Evolutionary conservation across 345 rosid genomes (phyloP), one percentile per base, ranked within the genome.

Genomic region (Litchi chinensis): DNA sequence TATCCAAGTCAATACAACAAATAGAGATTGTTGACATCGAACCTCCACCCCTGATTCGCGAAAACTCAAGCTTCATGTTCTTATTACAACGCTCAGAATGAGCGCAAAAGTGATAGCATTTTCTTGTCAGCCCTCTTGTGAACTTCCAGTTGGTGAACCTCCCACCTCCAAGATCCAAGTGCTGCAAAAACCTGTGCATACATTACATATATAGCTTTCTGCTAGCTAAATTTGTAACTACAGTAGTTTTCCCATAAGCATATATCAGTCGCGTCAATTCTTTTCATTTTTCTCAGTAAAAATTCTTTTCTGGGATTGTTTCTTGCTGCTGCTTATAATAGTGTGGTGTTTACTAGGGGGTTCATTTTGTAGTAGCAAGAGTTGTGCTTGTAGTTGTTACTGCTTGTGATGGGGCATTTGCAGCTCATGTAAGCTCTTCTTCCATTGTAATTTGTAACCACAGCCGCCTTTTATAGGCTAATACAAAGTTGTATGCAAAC

Each of bases 11-110:
- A 44, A 87, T 91, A 85, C 88, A 88, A 76, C 87, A 85, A 74
- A 69, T 93, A 71, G 98, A 90, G 81, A 85, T 91, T 41, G 88
- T 92, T 5, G 95, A 94, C 75, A 83, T 96, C 0, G 97, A 94
- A 73, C 97, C 97, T 65, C 99, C 99, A 21, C 90, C 99, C 5
- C 21, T 91, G 82, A 86, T 96, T 65, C 97, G 98, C 6, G 90
- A 91, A 63, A 90, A 96, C 88, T 89, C 93, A 1, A 91, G 90
- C 78, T 96, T 94, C 72, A 85, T 85, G 68, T 96, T 96, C 95
- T 84, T 96, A 77, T 86, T 93, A 70, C 93, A 93, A 80, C 93
- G 93, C 9, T 76, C 95, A 26, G 91, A 88, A 57, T 93, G 93
- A 93, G 11, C 37, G 5, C 0, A 2, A 69, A 3, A 10, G 28